Evolutionary conservation across 306 rosid species (phyloP).

Genomic region (Bauhinia variegata): DNA sequence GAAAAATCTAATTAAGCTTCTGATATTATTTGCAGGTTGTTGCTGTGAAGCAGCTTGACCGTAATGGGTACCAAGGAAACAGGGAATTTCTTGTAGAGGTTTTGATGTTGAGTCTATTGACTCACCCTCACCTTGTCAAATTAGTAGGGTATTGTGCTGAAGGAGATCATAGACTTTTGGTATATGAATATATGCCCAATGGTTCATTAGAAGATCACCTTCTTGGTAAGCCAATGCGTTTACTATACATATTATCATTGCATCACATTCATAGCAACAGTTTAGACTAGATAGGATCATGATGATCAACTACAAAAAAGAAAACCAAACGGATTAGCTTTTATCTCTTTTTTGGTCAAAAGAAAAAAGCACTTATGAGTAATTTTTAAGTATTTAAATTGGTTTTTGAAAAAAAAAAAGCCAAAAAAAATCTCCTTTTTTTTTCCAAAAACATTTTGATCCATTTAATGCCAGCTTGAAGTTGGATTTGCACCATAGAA

Average conservation of each 20-base stretch:
- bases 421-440: too few species aligned
- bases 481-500: too few species aligned
- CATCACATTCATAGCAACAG: neutral
- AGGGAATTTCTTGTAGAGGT: slow-evolving; percentile 93
- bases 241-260: slow-evolving; percentile 3
- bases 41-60: slow-evolving; percentile 90
- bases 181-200: slow-evolving; percentile 78
- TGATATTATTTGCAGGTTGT: slow-evolving; percentile 53
- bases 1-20: neutral
- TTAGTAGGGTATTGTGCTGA: slow-evolving; percentile 90
- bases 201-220: slow-evolving; percentile 95
- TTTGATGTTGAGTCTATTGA: slow-evolving; percentile 84
- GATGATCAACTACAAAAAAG: too few species aligned
- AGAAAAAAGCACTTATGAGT: too few species aligned
- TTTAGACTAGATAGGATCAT: neutral
- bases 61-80: slow-evolving; percentile 93
- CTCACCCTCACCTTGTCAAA: slow-evolving; percentile 80
- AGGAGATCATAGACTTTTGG: slow-evolving; percentile 81
- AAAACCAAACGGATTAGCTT: too few species aligned
- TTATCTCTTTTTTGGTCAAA: too few species aligned
- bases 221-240: slow-evolving; percentile 61
- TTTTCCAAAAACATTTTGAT: too few species aligned
- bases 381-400: too few species aligned
- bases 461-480: too few species aligned
- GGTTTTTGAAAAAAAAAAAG: too few species aligned